Base-by-base conservation (phyloP, 306 rosid species). In the Hippophae tibetana region DNA sequence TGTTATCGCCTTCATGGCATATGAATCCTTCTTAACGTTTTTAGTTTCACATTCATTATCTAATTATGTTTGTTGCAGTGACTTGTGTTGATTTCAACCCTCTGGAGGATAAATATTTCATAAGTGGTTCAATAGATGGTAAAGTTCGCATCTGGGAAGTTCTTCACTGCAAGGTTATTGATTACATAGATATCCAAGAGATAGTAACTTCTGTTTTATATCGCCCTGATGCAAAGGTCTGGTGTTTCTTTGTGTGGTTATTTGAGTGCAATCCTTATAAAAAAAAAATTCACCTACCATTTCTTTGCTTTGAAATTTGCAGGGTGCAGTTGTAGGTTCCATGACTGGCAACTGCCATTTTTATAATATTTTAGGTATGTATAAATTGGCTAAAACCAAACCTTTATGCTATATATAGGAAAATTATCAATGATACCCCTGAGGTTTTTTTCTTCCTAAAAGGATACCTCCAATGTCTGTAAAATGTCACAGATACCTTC, bases 121-220 rank as follows among this genome's bases (percentile, higher is more conserved):
- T 89, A 69, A 89, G 97, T 49, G 95, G 97, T 55, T 89, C 97
- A 43, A 86, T 89, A 52, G 97, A 89, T 51, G 97, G 97, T 53
- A 89, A 89, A 78, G 97, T 89, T 71, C 95, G 95, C 57, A 89
- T 89, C 56, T 89, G 97, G 97, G 95, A 82, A 80, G 82, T 82
- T 59, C 61, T 77, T 67, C 68, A 64, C 11, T 82, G 97, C 61
- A 83, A 80, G 71, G 95, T 89, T 72, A 67, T 78, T 64, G 97
- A 84, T 73, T 89, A 82, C 70, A 86, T 82, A 59, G 89, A 89
- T 75, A 73, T 76, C 57, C 81, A 80, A 13, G 97, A 89, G 77
- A 84, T 89, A 58, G 95, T 89, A 61, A 89, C 88, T 46, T 93
- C 95, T n/a, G 93, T 86, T 56, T 80, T 85, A 60, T 89, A 86